Base-by-base conservation (phyloP, 306 rosid genomes). In the Vigna mungo region DNA sequence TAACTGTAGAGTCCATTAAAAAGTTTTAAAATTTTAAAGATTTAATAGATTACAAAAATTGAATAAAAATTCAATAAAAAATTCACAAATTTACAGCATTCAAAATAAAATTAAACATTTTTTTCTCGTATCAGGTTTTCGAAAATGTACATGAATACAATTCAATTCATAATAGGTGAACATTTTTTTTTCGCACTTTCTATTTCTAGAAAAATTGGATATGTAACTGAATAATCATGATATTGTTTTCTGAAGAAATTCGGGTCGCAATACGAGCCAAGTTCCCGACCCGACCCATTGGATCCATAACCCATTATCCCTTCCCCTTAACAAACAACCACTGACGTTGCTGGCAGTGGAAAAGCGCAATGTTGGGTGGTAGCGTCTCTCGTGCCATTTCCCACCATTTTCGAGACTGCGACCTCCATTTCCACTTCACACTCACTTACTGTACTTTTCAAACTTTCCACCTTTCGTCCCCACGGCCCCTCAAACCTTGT, bases 401-500 rank as follows among this genome's bases (percentile, higher is more conserved):
- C 36, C 75, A 64, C 47, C 96, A 84, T 72, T 85, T 90, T 12
- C 85, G 90, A 59, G 89, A 84, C n/a, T 88, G 86, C 66, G 82
- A 90, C 78, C 44, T 39, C 72, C 88, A 60, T 81, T 77, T 75
- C 16, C 85, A 71, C 14, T 75, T 77, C 53, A 88, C 86, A 68
- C 70, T 81, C 34, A 17, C 27, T 71, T 65, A 7, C 56, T 60
- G 39, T 82, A 37, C 73, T 67, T 48, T 83, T 44, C 78, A 85
- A 51, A 37, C 69, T 53, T 41, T 67, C 37, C 85, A 20, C 51
- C 86, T 79, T 66, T 87, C 87, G 0, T 80, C 77, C 21, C 78
- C 84, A 58, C 77, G 76, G 75, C 79, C 85, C 53, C 80, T 68
- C 20, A 66, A 79, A 17, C 77, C 88, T 56, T 68, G 20, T 21